Evolutionary conservation across 208 protist genomes (phyloP).

Genomic region (Willaertia magna): DNA sequence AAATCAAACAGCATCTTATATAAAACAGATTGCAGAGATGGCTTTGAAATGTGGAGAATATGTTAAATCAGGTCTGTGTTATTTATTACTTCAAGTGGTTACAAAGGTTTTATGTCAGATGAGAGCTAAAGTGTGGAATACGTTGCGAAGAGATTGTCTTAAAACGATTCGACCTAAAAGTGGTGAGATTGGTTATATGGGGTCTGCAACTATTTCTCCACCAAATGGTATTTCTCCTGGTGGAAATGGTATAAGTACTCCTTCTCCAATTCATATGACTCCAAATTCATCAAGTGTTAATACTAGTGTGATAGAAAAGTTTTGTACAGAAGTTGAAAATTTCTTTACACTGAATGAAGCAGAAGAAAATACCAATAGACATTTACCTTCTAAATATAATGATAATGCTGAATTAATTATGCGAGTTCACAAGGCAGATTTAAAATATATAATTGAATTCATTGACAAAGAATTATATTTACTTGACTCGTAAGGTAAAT

Average conservation of each 20-base stretch:
- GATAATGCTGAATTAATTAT: neutral
- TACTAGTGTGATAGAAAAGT: neutral
- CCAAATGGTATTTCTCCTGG: neutral
- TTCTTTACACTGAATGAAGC: neutral
- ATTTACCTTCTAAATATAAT: neutral
- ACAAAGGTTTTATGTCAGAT: neutral
- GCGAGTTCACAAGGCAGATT: neutral
- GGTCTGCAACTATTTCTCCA: neutral
- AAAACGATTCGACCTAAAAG: neutral
- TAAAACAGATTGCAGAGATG: neutral
- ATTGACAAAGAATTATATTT: neutral
- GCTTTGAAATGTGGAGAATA: neutral
- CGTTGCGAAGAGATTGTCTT: neutral
- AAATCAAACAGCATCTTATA: neutral
- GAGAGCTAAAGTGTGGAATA: neutral
- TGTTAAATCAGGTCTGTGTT: neutral
- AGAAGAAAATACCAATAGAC: neutral
- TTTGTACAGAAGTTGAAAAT: neutral
- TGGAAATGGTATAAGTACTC: neutral
- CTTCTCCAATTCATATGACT: neutral
- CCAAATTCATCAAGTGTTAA: neutral
- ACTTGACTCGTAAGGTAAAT: too few relatives aligned
- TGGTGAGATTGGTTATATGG: neutral
- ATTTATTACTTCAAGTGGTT: neutral
- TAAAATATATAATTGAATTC: neutral